Evolutionary conservation across 768 basidiomycete genomes (phyloP).

Genomic region (Lactarius vividus): DNA sequence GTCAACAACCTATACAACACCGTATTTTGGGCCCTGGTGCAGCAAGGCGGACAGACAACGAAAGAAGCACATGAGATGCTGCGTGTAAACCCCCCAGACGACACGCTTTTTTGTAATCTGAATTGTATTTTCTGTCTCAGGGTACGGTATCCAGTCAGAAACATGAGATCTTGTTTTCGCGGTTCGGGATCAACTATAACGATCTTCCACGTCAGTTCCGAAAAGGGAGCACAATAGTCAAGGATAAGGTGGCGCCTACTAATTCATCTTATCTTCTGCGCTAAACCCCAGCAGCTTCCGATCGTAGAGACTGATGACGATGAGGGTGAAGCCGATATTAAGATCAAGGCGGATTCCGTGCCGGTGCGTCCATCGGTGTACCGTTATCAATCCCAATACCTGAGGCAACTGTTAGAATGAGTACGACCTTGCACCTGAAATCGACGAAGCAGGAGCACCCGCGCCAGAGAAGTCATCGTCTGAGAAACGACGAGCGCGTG

Average conservation of each 20-base stretch:
- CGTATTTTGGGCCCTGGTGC: constrained; percentile 89
- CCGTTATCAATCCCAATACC: not conserved
- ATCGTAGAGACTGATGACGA: not conserved
- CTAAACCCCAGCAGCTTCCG: not conserved
- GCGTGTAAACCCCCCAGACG: constrained; percentile 45
- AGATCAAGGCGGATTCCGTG: not conserved
- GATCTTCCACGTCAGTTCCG: constrained; percentile 63
- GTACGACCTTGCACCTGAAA: too few relatives aligned
- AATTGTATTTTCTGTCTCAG: constrained; percentile 40
- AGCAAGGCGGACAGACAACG: constrained; percentile 73
- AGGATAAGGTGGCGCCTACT: constrained; percentile 49
- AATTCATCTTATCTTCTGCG: not conserved
- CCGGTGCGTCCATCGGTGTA: not conserved
- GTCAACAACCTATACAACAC: constrained; percentile 99
- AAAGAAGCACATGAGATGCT: constrained; percentile 80
- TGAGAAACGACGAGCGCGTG: constrained; percentile 1
- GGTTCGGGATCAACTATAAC: constrained; percentile 89
- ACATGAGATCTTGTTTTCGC: constrained; percentile 83
- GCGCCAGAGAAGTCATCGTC: not conserved
- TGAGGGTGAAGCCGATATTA: not conserved
- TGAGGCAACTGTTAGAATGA: not conserved
- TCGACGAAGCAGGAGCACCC: not conserved
- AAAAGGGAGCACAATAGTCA: constrained; percentile 83
- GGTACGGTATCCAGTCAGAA: constrained; percentile 88
- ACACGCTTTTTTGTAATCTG: not conserved